Percentiles rank a stretch among this genome's conserved stretches.
Evolutionary conservation across 257 asterid genomes (phyloP).

Genomic region (Nicotiana otophora): DNA sequence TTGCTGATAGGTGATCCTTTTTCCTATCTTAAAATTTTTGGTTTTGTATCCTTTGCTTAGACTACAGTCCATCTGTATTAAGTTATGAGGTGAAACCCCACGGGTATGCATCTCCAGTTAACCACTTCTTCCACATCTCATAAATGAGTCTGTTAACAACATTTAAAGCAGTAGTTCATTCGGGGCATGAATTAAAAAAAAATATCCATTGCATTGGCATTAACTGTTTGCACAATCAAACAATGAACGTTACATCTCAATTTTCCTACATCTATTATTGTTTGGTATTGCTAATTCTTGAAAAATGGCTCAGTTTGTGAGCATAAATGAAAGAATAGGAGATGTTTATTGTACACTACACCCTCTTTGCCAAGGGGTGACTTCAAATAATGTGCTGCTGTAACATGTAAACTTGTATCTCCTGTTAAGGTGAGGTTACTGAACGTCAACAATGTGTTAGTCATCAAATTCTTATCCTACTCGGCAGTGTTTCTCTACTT

Average conservation of each 20-base stretch:
- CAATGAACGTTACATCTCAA: neutral
- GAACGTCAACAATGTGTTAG: conserved; percentile 35
- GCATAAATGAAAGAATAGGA: conserved; percentile 26
- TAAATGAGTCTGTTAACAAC: neutral
- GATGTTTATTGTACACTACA: conserved; percentile 24
- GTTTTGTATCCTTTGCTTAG: neutral
- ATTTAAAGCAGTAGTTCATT: neutral
- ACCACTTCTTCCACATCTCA: neutral
- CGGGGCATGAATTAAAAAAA: neutral
- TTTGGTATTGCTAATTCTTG: conserved; percentile 9
- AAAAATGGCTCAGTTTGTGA: conserved; percentile 40
- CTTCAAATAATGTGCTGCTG: conserved; percentile 20
- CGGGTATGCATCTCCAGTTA: neutral
- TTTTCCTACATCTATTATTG: neutral
- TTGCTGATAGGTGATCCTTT: neutral
- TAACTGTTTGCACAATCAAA: neutral
- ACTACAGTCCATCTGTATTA: neutral
- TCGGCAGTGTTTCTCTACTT: conserved; percentile 22
- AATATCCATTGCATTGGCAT: neutral
- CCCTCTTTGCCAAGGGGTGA: conserved; percentile 24
- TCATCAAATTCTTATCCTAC: conserved; percentile 24
- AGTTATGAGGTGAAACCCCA: neutral
- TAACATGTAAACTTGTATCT: conserved; percentile 26
- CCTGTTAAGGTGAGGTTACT: conserved; percentile 22
- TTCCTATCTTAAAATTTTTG: neutral